These are phyloP conservation scores for Penicillium atrosanguineum DNA, from an alignment of 495 filamentous ascomycete genomes.

Conservation along the genomic window DNA sequence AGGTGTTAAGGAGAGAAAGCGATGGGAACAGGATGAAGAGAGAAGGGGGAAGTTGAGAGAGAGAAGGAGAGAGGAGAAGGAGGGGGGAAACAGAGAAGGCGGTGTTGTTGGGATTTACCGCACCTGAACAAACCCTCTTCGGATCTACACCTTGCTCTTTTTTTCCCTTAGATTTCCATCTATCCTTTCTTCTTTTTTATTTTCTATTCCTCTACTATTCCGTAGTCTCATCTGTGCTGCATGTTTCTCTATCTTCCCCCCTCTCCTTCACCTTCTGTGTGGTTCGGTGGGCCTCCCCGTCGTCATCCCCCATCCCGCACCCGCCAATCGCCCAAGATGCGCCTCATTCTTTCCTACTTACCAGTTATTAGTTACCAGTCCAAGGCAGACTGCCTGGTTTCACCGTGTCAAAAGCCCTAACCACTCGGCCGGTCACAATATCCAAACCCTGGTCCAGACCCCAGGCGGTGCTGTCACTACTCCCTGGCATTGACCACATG, in stretches of 20 bases:
- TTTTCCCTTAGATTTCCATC: neutral
- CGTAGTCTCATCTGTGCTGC: neutral
- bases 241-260: neutral
- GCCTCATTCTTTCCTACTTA: slow-evolving; percentile 14
- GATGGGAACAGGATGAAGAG: slow-evolving; percentile 22
- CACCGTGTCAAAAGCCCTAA: slow-evolving; percentile 6
- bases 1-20: slow-evolving; percentile 16
- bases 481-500: neutral
- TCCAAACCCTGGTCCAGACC: neutral
- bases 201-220: neutral
- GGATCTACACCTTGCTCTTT: neutral
- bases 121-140: neutral
- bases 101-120: slow-evolving; percentile 39
- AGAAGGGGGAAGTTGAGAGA: slow-evolving; percentile 25
- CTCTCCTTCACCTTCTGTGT: slow-evolving; percentile 39
- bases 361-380: neutral
- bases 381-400: slow-evolving; percentile 9
- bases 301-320: slow-evolving; percentile 43
- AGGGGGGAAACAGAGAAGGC: slow-evolving; percentile 27
- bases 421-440: neutral
- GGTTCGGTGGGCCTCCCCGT: slow-evolving; percentile 46
- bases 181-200: neutral
- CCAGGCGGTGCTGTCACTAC: neutral
- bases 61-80: slow-evolving; percentile 19
- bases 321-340: slow-evolving; percentile 39